A percentile compares a stretch with the other conserved stretches of the same genome.
Conservation (phyloP, 768 basidiomycete species). For the Cubamyces lactineus region DNA sequence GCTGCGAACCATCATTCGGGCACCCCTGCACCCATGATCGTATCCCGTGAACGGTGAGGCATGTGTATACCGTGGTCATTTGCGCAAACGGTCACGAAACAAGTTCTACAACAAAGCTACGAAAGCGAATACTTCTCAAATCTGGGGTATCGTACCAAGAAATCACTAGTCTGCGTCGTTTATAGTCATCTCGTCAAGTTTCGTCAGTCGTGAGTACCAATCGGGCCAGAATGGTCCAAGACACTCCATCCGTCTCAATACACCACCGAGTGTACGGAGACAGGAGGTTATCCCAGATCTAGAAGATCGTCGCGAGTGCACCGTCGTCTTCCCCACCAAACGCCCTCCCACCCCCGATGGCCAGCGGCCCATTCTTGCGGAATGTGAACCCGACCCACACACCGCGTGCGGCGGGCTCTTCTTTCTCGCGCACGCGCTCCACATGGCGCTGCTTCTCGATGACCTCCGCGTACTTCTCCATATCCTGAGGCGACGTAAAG, state of each 20-base stretch:
- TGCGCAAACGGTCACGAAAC: background rate
- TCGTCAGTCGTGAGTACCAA: conserved; percentile 7
- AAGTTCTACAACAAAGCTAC: conserved; percentile 17
- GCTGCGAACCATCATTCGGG: too few relatives aligned
- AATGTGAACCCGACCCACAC: conserved; percentile 94
- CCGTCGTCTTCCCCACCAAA: conserved; percentile 36
- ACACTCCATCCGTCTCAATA: background rate
- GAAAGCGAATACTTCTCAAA: conserved; percentile 17
- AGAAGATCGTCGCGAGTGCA: conserved; percentile 42
- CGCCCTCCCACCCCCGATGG: conserved; percentile 43
- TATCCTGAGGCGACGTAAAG: conserved; percentile 86
- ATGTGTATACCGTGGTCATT: background rate
- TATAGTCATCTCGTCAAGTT: conserved; percentile 3
- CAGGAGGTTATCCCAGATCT: background rate
- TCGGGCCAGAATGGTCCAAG: background rate
- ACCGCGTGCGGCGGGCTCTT: conserved; percentile 68
- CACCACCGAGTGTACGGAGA: background rate
- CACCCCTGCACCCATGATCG: too few relatives aligned
- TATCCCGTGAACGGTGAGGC: background rate
- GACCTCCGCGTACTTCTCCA: conserved; percentile 99
- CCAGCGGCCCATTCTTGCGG: conserved; percentile 78
- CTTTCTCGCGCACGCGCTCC: conserved; percentile 88
- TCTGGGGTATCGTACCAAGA: conserved; percentile 19
- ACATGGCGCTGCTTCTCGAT: conserved; percentile 96
- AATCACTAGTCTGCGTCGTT: conserved; percentile 8